Conservation (phyloP, 2,329 filamentous ascomycete species). For the Coniochaeta prunicola region DNA sequence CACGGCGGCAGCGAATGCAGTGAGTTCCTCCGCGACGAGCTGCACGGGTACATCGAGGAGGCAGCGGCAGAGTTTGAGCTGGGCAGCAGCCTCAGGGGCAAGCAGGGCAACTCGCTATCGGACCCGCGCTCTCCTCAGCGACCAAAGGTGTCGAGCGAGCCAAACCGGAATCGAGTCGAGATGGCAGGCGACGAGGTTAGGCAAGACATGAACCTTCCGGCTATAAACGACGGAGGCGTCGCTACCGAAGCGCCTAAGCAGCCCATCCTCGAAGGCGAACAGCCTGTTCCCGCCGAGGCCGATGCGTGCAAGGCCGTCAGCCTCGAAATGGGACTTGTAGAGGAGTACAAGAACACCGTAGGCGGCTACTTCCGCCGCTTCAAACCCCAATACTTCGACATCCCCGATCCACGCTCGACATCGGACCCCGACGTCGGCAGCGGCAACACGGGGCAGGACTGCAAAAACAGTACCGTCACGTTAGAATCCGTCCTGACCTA, state of each 20-base stretch:
- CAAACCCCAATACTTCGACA: slow-evolving; percentile 66
- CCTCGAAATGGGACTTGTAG: slow-evolving; percentile 64
- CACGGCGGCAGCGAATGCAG: slow-evolving; percentile 89
- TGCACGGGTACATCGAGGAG: slow-evolving; percentile 86
- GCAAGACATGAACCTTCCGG: slow-evolving; percentile 26
- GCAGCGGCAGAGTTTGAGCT: slow-evolving; percentile 71
- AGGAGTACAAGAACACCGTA: slow-evolving; percentile 74
- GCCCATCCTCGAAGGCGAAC: slow-evolving; percentile 27
- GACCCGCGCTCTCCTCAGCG: not conserved
- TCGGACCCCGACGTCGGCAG: not conserved
- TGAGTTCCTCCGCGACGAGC: slow-evolving; percentile 72
- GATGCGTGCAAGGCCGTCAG: slow-evolving; percentile 54
- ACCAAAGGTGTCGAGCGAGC: not conserved
- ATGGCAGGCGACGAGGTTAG: slow-evolving; percentile 41
- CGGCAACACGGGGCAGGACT: slow-evolving; percentile 13
- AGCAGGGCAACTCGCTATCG: slow-evolving; percentile 6
- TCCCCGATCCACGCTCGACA: slow-evolving; percentile 12
- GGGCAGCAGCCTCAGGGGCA: slow-evolving; percentile 59
- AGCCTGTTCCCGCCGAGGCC: slow-evolving; percentile 40
- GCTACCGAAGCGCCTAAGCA: slow-evolving; percentile 28
- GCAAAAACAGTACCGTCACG: slow-evolving; percentile 37
- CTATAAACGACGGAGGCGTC: slow-evolving; percentile 21
- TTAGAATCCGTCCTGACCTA: slow-evolving; percentile 80
- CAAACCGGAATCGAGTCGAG: slow-evolving; percentile 26
- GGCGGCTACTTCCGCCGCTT: slow-evolving; percentile 95